Conservation (phyloP, 169 alveolate genomes). For the Eimeria sp. region DNA sequence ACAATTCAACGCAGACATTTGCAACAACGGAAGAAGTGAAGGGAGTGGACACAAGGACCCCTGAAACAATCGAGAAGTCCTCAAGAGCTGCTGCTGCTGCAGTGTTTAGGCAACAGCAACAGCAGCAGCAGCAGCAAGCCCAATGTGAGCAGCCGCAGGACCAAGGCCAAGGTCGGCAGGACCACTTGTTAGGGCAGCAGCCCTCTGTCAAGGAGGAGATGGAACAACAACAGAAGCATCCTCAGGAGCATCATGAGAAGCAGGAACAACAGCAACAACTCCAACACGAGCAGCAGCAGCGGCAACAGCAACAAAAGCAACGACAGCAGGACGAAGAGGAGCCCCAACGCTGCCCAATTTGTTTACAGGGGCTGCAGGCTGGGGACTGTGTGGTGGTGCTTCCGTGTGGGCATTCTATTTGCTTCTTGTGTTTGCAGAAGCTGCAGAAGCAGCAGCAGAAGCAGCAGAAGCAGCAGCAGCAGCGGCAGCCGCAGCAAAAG, state of each 20-base stretch:
- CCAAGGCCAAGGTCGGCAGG: neutral
- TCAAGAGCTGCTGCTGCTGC: slow-evolving; percentile 19
- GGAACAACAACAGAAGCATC: neutral
- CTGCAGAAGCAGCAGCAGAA: slow-evolving; percentile 47
- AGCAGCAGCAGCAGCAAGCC: slow-evolving; percentile 10
- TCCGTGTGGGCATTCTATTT: slow-evolving; percentile 80
- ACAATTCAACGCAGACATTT: neutral
- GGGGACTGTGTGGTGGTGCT: slow-evolving; percentile 58
- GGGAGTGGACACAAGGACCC: neutral
- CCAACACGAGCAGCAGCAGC: slow-evolving; percentile 3
- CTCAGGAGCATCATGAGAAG: neutral
- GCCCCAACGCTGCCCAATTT: slow-evolving; percentile 72
- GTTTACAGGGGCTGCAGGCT: slow-evolving; percentile 33
- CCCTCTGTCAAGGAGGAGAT: neutral
- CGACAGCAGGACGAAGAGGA: slow-evolving; percentile 61
- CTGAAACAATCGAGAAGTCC: slow-evolving; percentile 6
- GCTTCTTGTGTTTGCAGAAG: slow-evolving; percentile 49
- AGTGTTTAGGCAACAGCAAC: slow-evolving; percentile 23
- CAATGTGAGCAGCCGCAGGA: slow-evolving; percentile 11
- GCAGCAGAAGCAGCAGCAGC: slow-evolving; percentile 52
- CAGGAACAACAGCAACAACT: neutral
- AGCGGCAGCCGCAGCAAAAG: slow-evolving; percentile 13
- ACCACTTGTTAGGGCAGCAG: slow-evolving; percentile 13
- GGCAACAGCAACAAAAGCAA: slow-evolving; percentile 1
- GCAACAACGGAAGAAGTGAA: neutral